A percentile compares a stretch with the other conserved stretches of the same genome.
phyloP scores from a whole-genome alignment of 2,329 filamentous ascomycete genomes.

The Drechmeria coniospora region DNA sequence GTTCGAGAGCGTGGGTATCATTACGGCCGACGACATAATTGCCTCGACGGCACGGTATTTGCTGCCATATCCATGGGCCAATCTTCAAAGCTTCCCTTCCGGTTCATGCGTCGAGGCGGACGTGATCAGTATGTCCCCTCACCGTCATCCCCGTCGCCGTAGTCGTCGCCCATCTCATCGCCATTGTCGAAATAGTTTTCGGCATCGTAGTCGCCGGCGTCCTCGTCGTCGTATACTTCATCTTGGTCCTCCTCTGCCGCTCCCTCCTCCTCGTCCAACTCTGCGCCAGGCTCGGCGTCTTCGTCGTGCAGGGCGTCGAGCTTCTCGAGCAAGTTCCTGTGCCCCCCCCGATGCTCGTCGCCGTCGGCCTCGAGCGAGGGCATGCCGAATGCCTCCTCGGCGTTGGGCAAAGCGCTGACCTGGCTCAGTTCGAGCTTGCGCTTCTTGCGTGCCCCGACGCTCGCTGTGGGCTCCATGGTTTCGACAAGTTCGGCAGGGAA shows the following conservation, averaged over 20 bases:
- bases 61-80: neutral
- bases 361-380: slow-evolving; percentile 11
- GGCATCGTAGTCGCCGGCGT: slow-evolving; percentile 45
- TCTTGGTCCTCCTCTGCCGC: slow-evolving; percentile 30
- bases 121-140: slow-evolving; percentile 23
- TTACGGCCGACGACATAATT: neutral
- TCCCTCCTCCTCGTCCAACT: slow-evolving; percentile 35
- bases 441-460: slow-evolving; percentile 23
- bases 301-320: slow-evolving; percentile 33
- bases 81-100: too few relatives aligned
- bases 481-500: slow-evolving; percentile 41
- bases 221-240: slow-evolving; percentile 39
- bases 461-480: slow-evolving; percentile 31
- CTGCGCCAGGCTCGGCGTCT: slow-evolving; percentile 31
- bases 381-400: slow-evolving; percentile 33
- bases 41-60: neutral
- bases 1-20: slow-evolving; percentile 1
- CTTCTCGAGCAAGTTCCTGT: slow-evolving; percentile 25
- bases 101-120: too few relatives aligned
- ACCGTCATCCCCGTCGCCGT: slow-evolving; percentile 35
- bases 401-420: slow-evolving; percentile 31
- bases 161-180: slow-evolving; percentile 37
- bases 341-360: too few relatives aligned
- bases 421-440: slow-evolving; percentile 29
- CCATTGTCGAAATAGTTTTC: slow-evolving; percentile 46